phyloP scores from a whole-genome alignment of 345 rosid genomes.

The Linum trigynum region DNA sequence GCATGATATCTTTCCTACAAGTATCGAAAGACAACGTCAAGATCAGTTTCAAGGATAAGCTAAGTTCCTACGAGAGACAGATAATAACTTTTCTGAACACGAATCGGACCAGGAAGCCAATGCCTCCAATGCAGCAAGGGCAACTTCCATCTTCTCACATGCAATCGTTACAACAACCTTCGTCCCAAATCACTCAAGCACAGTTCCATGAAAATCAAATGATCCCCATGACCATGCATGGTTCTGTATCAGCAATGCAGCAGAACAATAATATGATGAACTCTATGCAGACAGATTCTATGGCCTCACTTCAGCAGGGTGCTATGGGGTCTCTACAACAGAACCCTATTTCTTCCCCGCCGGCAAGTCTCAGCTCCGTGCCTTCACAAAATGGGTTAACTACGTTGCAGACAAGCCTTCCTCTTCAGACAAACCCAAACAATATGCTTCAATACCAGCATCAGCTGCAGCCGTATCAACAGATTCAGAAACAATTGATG shows the following conservation, averaged over 20 bases:
- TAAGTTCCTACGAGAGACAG: conserved; percentile 63
- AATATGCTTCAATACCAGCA: conserved; percentile 71
- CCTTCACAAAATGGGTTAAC: conserved; percentile 58
- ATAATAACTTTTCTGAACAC: conserved; percentile 43
- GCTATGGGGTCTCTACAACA: conserved; percentile 58
- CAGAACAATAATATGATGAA: conserved; percentile 57
- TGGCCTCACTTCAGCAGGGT: conserved; percentile 56
- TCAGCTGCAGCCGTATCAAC: conserved; percentile 49
- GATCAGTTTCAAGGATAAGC: conserved; percentile 53
- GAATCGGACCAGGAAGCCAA: conserved; percentile 48
- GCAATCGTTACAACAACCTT: conserved; percentile 55
- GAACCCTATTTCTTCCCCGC: conserved; percentile 52
- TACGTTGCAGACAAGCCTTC: conserved; percentile 48
- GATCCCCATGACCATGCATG: conserved; percentile 53
- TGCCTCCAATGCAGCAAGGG: conserved; percentile 44
- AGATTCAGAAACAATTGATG: conserved; percentile 37
- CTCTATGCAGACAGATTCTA: conserved; percentile 58
- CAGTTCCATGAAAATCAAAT: conserved; percentile 61
- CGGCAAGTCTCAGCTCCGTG: conserved; percentile 40
- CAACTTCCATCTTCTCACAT: conserved; percentile 55
- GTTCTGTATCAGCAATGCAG: conserved; percentile 46
- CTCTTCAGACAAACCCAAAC: conserved; percentile 48
- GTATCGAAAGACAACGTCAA: conserved; percentile 40
- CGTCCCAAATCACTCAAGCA: conserved; percentile 45
- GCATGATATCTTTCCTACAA: conserved; percentile 38